Conservation (phyloP, 2,329 filamentous ascomycete species). For the Juglanconis sp. region DNA sequence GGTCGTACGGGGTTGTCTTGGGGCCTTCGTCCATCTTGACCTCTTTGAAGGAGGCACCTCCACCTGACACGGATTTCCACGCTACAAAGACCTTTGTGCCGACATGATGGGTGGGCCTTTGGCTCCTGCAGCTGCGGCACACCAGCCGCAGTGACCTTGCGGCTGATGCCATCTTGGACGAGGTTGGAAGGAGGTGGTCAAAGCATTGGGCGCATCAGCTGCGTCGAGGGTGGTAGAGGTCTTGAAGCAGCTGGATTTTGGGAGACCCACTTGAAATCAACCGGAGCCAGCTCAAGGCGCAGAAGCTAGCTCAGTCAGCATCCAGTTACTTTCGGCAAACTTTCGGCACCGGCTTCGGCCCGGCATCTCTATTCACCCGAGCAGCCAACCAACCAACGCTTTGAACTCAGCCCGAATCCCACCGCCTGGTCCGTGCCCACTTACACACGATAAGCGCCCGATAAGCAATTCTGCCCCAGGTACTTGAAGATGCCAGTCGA, state of each 20-base stretch:
- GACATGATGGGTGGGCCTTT: slow-evolving; percentile 20
- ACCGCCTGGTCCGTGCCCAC: slow-evolving; percentile 3
- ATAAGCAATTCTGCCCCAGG: not conserved
- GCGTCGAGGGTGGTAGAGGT: not conserved
- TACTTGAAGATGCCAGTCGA: not conserved
- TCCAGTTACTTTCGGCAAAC: not conserved
- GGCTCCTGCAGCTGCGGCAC: slow-evolving; percentile 32
- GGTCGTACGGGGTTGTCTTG: slow-evolving; percentile 15
- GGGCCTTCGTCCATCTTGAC: slow-evolving; percentile 11
- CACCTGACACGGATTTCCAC: slow-evolving; percentile 25
- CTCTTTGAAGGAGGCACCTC: slow-evolving; percentile 19
- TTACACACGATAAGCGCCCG: slow-evolving; percentile 2
- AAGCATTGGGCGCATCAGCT: not conserved
- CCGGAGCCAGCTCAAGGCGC: not conserved
- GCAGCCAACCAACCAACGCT: not conserved
- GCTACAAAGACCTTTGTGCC: slow-evolving; percentile 22
- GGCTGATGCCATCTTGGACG: slow-evolving; percentile 36
- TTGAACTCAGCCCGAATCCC: not conserved
- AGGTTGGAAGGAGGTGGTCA: not conserved
- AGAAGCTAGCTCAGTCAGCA: not conserved
- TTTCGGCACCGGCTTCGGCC: not conserved
- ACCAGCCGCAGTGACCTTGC: slow-evolving; percentile 38
- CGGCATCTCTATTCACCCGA: not conserved
- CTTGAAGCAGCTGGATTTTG: not conserved
- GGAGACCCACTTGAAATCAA: not conserved